phyloP scores from a whole-genome alignment of 768 basidiomycete species.

The Boletus sp. region DNA sequence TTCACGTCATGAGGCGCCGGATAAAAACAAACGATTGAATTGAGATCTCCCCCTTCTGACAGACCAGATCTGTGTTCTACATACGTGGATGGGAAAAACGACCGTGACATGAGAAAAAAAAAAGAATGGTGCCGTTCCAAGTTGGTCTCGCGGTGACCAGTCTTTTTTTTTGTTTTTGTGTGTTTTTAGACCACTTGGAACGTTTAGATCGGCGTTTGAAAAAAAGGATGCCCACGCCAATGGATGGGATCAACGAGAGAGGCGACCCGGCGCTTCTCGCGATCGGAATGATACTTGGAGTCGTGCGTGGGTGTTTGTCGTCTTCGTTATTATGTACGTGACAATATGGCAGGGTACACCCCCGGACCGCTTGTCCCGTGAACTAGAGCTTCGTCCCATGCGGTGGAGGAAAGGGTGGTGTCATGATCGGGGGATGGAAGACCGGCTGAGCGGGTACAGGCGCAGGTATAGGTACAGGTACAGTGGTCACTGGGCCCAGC shows the following conservation, averaged over 20 bases:
- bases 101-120: too few relatives aligned
- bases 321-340: slow-evolving; percentile 23
- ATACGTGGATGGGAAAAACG: too few relatives aligned
- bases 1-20: too few relatives aligned
- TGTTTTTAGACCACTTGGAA: too few relatives aligned
- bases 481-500: slow-evolving; percentile 5
- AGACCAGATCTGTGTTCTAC: too few relatives aligned
- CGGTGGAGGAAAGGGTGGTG: slow-evolving; percentile 27
- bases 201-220: slow-evolving; percentile 1
- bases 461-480: slow-evolving; percentile 22
- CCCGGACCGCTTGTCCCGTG: not conserved
- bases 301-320: not conserved
- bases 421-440: slow-evolving; percentile 31
- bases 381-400: slow-evolving; percentile 32
- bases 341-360: slow-evolving; percentile 4
- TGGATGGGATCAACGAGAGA: not conserved
- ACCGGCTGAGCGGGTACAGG: slow-evolving; percentile 20
- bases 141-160: too few relatives aligned
- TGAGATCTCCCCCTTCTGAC: too few relatives aligned
- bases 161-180: too few relatives aligned
- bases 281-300: not conserved
- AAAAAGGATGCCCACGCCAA: not conserved
- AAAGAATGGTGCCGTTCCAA: too few relatives aligned
- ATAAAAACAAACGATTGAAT: too few relatives aligned
- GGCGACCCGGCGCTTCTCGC: slow-evolving; percentile 8